These are phyloP conservation scores for Aspergillus hiratsukae DNA, from an alignment of 2,329 filamentous ascomycete species.

Conservation along the genomic window DNA sequence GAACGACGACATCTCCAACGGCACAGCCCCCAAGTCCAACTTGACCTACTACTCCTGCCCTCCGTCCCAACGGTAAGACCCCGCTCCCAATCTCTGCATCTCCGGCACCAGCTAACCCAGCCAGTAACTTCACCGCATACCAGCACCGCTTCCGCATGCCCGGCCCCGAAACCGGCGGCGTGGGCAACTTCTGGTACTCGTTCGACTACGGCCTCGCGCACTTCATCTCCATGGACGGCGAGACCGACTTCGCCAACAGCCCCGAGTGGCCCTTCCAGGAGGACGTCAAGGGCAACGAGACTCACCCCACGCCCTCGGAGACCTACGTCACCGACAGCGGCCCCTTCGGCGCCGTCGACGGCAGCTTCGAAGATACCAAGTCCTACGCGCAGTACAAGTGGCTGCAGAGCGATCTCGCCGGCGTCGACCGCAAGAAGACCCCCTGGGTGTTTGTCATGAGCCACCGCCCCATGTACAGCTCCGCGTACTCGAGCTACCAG, in stretches of 20 bases:
- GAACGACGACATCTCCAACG: conserved; percentile 42
- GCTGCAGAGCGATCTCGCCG: conserved; percentile 43
- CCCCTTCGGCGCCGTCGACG: conserved; percentile 45
- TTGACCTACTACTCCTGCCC: conserved; percentile 52
- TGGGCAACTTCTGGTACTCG: conserved; percentile 53
- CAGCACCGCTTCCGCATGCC: conserved; percentile 52
- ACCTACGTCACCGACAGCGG: conserved; percentile 48
- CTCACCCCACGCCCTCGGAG: conserved; percentile 36
- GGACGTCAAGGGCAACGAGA: conserved; percentile 41
- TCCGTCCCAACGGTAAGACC: conserved; percentile 42
- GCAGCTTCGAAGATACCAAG: conserved; percentile 37
- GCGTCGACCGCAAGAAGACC: conserved; percentile 45
- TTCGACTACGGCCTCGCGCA: conserved; percentile 54
- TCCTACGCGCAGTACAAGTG: conserved; percentile 47
- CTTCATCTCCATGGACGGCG: conserved; percentile 46
- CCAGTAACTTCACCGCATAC: conserved; percentile 48
- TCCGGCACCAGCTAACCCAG: background rate
- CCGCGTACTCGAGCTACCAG: conserved; percentile 44
- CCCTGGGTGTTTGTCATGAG: conserved; percentile 49
- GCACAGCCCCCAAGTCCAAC: conserved; percentile 32
- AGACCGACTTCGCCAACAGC: conserved; percentile 49
- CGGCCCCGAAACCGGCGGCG: conserved; percentile 44
- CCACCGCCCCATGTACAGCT: conserved; percentile 49
- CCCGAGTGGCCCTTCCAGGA: conserved; percentile 44
- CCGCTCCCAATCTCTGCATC: too few species aligned